Evolutionary conservation across 495 filamentous ascomycete genomes (phyloP).

Genomic region (Apodospora peruviana): DNA sequence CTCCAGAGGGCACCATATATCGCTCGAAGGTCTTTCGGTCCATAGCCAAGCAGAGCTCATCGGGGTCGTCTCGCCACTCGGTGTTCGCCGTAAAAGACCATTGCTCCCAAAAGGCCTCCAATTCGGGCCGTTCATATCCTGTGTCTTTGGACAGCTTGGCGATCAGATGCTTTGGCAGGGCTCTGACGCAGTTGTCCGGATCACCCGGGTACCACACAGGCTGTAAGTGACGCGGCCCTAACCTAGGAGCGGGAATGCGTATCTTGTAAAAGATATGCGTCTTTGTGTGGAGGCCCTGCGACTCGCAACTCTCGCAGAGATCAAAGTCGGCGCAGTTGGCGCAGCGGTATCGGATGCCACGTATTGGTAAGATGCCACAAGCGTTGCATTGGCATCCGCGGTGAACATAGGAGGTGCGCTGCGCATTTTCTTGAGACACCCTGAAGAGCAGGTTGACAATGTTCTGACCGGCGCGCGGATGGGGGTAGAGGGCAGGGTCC

Average conservation of each 20-base stretch:
- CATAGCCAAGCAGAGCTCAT: constrained; percentile 73
- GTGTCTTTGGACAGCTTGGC: constrained; percentile 64
- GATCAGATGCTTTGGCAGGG: constrained; percentile 57
- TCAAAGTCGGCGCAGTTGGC: constrained; percentile 91
- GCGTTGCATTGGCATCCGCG: constrained; percentile 90
- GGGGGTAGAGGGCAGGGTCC: constrained; percentile 25
- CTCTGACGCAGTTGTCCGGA: constrained; percentile 55
- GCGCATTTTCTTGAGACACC: constrained; percentile 77
- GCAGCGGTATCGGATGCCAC: constrained; percentile 86
- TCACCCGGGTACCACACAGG: constrained; percentile 90
- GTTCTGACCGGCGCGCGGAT: constrained; percentile 64
- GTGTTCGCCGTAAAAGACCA: constrained; percentile 87
- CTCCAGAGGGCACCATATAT: constrained; percentile 77
- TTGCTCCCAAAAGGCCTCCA: constrained; percentile 94
- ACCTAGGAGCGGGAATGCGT: constrained; percentile 41
- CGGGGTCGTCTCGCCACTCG: constrained; percentile 79
- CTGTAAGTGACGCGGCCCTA: constrained; percentile 55
- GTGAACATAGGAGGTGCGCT: constrained; percentile 83
- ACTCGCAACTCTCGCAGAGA: constrained; percentile 84
- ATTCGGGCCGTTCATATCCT: constrained; percentile 71
- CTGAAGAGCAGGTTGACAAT: constrained; percentile 68
- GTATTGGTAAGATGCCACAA: constrained; percentile 79
- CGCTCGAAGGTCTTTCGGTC: constrained; percentile 86
- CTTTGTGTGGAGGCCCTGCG: constrained; percentile 76
- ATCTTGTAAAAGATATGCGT: constrained; percentile 95